Evolutionary conservation across 768 basidiomycete species (phyloP).

Genomic region (Hemileccinum rubropunctum): DNA sequence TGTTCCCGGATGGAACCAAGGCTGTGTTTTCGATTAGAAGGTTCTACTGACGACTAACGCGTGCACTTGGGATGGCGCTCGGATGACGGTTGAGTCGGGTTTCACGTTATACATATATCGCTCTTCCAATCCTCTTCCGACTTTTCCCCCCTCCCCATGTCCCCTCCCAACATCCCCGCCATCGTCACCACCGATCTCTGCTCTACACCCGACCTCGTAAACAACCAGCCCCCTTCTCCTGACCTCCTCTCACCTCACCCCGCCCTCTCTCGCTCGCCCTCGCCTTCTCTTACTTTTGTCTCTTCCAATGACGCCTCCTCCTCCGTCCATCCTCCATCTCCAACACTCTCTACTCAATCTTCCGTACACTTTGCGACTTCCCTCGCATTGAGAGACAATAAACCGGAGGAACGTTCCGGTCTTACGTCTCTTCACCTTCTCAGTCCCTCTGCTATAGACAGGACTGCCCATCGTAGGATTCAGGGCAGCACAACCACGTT

Average conservation of each 20-base stretch:
- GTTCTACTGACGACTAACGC: constrained; percentile 11
- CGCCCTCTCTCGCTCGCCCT: constrained; percentile 20
- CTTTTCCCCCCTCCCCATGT: constrained; percentile 11
- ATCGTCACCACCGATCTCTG: constrained; percentile 37
- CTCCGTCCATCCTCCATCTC: constrained; percentile 59
- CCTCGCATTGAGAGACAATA: constrained; percentile 63
- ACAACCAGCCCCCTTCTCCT: not conserved
- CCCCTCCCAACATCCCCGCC: constrained; percentile 29
- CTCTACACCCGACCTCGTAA: constrained; percentile 25
- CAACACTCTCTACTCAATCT: constrained; percentile 67
- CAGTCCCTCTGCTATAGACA: constrained; percentile 35
- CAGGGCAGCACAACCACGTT: constrained; percentile 55
- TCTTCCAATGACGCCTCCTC: constrained; percentile 45
- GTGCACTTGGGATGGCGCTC: not conserved
- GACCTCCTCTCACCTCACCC: constrained; percentile 26
- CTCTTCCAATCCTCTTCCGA: not conserved
- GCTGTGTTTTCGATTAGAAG: constrained; percentile 32
- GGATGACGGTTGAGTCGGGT: not conserved
- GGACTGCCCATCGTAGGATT: constrained; percentile 44
- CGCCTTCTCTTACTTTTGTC: constrained; percentile 30
- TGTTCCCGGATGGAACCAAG: constrained; percentile 19
- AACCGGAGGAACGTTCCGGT: constrained; percentile 57
- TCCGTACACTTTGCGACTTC: constrained; percentile 58
- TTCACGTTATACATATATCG: constrained; percentile 11
- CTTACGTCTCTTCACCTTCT: constrained; percentile 51